These are phyloP conservation scores for Leptographium flavum DNA, from an alignment of 2,329 filamentous ascomycete genomes.

Conservation along the genomic window DNA sequence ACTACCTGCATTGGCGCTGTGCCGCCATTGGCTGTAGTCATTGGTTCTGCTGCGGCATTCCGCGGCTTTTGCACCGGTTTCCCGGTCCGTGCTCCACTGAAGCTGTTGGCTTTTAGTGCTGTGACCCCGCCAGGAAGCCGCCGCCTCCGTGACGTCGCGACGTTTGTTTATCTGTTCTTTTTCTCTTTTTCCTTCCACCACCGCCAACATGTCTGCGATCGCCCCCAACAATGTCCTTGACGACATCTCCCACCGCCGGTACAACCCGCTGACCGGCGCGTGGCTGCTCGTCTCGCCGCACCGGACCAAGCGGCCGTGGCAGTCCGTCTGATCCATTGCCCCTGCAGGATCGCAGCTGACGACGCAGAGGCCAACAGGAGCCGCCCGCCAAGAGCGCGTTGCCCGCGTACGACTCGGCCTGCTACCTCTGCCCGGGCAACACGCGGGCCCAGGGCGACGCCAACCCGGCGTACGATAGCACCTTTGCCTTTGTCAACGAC, in stretches of 20 bases:
- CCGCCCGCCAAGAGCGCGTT: slow-evolving; percentile 50
- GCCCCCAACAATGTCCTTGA: slow-evolving; percentile 57
- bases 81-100: too few species aligned
- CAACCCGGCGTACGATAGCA: slow-evolving; percentile 77
- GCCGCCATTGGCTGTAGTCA: too few species aligned
- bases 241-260: slow-evolving; percentile 92
- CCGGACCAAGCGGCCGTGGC: slow-evolving; percentile 93
- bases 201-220: background rate
- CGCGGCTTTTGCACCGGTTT: too few species aligned
- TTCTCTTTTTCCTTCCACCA: too few species aligned
- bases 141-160: too few species aligned
- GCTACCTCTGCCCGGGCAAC: slow-evolving; percentile 91
- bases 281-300: slow-evolving; percentile 95
- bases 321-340: slow-evolving; percentile 66
- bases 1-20: too few species aligned
- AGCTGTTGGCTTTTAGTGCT: too few species aligned
- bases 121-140: too few species aligned
- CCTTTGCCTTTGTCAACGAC: slow-evolving; percentile 93
- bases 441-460: slow-evolving; percentile 70
- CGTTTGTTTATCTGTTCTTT: too few species aligned
- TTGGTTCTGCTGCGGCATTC: too few species aligned
- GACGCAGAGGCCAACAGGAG: slow-evolving; percentile 71
- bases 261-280: slow-evolving; percentile 77
- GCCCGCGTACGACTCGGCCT: slow-evolving; percentile 74
- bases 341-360: too few species aligned